These are phyloP conservation scores for Parafenestella ontariensis DNA, from an alignment of 2,329 filamentous ascomycete genomes.

Conservation along the genomic window DNA sequence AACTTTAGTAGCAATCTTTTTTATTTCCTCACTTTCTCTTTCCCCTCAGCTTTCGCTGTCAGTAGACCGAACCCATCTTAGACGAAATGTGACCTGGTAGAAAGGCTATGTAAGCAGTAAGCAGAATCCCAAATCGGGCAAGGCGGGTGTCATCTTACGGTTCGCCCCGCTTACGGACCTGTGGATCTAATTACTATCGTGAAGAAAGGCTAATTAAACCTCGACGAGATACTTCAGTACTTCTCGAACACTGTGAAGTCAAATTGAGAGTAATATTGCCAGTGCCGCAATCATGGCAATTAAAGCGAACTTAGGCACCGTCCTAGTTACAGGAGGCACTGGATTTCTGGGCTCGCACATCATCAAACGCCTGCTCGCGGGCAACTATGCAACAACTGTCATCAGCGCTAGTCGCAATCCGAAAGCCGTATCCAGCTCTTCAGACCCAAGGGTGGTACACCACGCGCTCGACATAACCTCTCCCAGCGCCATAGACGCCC, in stretches of 20 bases:
- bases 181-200: not conserved
- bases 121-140: not conserved
- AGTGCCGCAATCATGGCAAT: not conserved
- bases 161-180: not conserved
- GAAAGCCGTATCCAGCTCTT: constrained; percentile 45
- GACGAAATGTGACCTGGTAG: too few relatives aligned
- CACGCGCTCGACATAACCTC: constrained; percentile 53
- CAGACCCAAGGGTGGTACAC: not conserved
- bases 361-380: constrained; percentile 49
- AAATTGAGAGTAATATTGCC: not conserved
- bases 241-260: not conserved
- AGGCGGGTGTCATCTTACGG: not conserved
- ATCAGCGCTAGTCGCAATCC: constrained; percentile 51
- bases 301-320: constrained; percentile 7
- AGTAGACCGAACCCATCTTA: too few relatives aligned
- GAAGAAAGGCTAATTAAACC: too few relatives aligned
- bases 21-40: not conserved
- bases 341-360: constrained; percentile 58
- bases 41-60: not conserved
- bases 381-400: constrained; percentile 45
- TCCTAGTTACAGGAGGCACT: constrained; percentile 54
- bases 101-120: too few relatives aligned
- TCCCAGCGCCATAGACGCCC: constrained; percentile 39
- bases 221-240: too few relatives aligned
- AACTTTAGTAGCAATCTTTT: not conserved